A percentile compares a stretch with the other conserved stretches of the same genome.
These are phyloP conservation scores for Fusarium kyushuense DNA, from an alignment of 2,329 filamentous ascomycete species.

Conservation along the genomic window DNA sequence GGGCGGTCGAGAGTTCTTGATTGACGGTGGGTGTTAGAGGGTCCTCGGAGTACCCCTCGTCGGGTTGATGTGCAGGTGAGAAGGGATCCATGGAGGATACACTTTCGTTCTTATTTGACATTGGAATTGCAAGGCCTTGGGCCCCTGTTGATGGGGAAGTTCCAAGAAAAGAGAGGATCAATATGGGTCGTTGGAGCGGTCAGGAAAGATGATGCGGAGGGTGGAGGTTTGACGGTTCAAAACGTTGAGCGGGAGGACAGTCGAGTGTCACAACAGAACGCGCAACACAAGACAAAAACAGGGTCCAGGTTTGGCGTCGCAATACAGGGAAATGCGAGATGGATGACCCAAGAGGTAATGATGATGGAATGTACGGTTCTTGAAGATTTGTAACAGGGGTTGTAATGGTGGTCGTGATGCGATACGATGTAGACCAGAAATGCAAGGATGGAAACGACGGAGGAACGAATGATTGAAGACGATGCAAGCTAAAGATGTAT, in stretches of 20 bases:
- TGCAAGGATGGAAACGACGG: background rate
- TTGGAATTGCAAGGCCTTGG: slow-evolving; percentile 38
- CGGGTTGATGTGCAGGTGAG: slow-evolving; percentile 70
- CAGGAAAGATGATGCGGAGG: slow-evolving; percentile 7
- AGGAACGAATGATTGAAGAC: slow-evolving; percentile 29
- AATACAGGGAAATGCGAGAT: slow-evolving; percentile 5
- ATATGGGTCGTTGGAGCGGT: slow-evolving; percentile 6
- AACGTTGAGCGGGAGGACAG: slow-evolving; percentile 15
- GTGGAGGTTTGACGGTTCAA: slow-evolving; percentile 6
- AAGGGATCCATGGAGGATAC: slow-evolving; percentile 58
- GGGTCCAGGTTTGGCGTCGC: slow-evolving; percentile 7
- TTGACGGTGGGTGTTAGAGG: slow-evolving; percentile 61
- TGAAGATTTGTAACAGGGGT: background rate
- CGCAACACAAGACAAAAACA: slow-evolving; percentile 22
- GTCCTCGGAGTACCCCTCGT: slow-evolving; percentile 91
- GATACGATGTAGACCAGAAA: slow-evolving; percentile 11
- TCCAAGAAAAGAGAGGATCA: slow-evolving; percentile 5
- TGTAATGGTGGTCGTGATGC: background rate
- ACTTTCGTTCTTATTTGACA: slow-evolving; percentile 48
- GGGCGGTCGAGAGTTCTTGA: slow-evolving; percentile 50
- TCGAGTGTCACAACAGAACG: slow-evolving; percentile 32
- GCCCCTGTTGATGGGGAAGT: slow-evolving; percentile 36
- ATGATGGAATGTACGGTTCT: background rate
- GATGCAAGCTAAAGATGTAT: slow-evolving; percentile 15
- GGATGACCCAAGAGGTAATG: background rate